Conservation (phyloP, 768 basidiomycete species). For the Agaricus subrufescens region DNA sequence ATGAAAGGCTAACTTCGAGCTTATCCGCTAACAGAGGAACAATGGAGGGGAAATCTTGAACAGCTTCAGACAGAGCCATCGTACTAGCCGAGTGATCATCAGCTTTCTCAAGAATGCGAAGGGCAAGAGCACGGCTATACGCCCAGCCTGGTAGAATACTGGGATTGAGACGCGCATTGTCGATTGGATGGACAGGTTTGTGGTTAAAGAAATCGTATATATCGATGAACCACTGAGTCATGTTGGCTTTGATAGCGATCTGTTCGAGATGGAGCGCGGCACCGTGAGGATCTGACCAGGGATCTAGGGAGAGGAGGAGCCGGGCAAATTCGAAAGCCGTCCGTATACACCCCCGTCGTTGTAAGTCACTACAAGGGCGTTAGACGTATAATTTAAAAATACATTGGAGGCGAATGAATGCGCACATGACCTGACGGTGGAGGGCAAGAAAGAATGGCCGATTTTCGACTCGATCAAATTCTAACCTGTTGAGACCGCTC, state of each 20-base stretch:
- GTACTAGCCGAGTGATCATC: slow-evolving; percentile 55
- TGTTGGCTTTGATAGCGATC: slow-evolving; percentile 75
- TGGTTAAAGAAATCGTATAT: slow-evolving; percentile 47
- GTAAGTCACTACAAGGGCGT: slow-evolving; percentile 56
- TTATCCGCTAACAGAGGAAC: slow-evolving; percentile 84
- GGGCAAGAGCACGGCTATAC: slow-evolving; percentile 66
- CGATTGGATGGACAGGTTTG: slow-evolving; percentile 12
- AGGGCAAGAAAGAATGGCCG: slow-evolving; percentile 88
- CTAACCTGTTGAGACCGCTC: slow-evolving; percentile 74
- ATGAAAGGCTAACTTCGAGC: slow-evolving; percentile 62
- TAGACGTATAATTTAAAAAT: background rate
- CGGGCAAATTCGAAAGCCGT: slow-evolving; percentile 91
- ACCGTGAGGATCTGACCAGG: slow-evolving; percentile 86
- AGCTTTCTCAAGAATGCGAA: slow-evolving; percentile 48
- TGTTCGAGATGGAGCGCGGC: slow-evolving; percentile 80
- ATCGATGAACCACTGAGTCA: slow-evolving; percentile 77
- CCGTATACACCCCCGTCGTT: slow-evolving; percentile 83
- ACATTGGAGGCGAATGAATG: background rate
- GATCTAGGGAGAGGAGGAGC: slow-evolving; percentile 82
- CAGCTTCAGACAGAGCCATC: slow-evolving; percentile 66
- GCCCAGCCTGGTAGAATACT: slow-evolving; percentile 73
- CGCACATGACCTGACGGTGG: slow-evolving; percentile 78
- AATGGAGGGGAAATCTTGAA: slow-evolving; percentile 74
- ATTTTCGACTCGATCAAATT: slow-evolving; percentile 89
- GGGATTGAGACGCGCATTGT: slow-evolving; percentile 37